Percentiles rank a stretch among this genome's conserved stretches.
Evolutionary conservation across 2,329 filamentous ascomycete species (phyloP).

Genomic region (Penicillium janthinellum): DNA sequence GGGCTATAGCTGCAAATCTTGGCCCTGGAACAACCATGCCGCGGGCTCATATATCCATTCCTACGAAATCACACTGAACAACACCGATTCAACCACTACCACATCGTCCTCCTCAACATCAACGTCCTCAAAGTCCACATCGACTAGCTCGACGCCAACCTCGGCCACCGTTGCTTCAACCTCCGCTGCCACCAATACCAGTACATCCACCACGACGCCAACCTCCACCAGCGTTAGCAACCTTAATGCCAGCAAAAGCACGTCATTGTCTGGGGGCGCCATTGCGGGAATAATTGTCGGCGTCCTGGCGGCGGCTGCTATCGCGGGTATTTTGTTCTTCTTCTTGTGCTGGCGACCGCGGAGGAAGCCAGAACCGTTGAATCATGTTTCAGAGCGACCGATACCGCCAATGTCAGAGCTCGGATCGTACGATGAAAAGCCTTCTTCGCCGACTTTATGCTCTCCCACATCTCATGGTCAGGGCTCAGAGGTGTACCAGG

Average conservation of each 20-base stretch:
- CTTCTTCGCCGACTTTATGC: neutral
- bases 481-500: neutral
- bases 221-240: neutral
- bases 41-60: conserved; percentile 1
- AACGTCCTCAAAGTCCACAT: neutral
- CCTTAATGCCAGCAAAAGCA: neutral
- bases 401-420: neutral
- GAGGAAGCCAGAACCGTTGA: neutral
- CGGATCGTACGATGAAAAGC: neutral
- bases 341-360: conserved; percentile 3
- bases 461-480: neutral
- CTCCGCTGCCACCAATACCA: neutral
- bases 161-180: neutral
- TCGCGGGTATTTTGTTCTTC: conserved; percentile 5
- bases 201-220: neutral
- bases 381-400: neutral
- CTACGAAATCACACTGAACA: neutral
- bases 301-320: neutral
- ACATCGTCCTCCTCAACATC: neutral
- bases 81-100: neutral
- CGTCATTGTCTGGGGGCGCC: conserved; percentile 6
- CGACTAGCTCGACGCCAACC: neutral
- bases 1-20: conserved; percentile 1
- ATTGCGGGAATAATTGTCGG: conserved; percentile 8
- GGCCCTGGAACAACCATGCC: conserved; percentile 1